Conservation (phyloP, 768 basidiomycete species). For the Suillus spraguei region DNA sequence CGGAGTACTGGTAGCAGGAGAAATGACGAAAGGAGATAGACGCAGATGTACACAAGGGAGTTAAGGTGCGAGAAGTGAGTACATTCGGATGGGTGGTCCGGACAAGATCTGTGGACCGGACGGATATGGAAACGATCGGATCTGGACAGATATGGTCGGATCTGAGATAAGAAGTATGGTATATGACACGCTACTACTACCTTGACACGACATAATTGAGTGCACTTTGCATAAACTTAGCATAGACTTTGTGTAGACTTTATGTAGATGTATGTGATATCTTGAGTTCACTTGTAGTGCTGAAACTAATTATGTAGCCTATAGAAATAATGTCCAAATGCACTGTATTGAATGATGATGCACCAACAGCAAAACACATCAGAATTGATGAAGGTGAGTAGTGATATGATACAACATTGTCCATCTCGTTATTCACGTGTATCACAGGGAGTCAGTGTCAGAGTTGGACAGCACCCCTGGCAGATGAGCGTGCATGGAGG, state of each 20-base stretch:
- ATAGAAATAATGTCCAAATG: not conserved
- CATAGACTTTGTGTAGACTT: not conserved
- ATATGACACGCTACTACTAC: not conserved
- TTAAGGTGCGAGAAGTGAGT: no score
- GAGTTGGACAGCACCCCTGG: no score
- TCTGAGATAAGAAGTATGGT: no score
- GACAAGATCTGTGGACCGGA: no score
- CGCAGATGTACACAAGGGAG: no score
- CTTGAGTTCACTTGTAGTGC: not conserved
- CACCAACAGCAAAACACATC: not conserved
- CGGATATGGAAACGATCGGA: no score
- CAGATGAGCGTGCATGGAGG: no score
- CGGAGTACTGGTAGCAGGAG: no score
- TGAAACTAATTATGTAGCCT: not conserved
- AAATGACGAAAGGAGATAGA: no score
- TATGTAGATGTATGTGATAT: not conserved
- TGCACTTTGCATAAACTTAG: no score
- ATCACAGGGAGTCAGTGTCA: not conserved
- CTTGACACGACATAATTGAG: not conserved
- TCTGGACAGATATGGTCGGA: no score
- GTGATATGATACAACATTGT: not conserved
- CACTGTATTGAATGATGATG: not conserved
- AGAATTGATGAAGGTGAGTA: not conserved
- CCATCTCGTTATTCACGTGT: not conserved
- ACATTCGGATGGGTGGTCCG: no score